Base-by-base conservation (phyloP, 2,329 filamentous ascomycete genomes). In the Ambrosiella beaveri region DNA sequence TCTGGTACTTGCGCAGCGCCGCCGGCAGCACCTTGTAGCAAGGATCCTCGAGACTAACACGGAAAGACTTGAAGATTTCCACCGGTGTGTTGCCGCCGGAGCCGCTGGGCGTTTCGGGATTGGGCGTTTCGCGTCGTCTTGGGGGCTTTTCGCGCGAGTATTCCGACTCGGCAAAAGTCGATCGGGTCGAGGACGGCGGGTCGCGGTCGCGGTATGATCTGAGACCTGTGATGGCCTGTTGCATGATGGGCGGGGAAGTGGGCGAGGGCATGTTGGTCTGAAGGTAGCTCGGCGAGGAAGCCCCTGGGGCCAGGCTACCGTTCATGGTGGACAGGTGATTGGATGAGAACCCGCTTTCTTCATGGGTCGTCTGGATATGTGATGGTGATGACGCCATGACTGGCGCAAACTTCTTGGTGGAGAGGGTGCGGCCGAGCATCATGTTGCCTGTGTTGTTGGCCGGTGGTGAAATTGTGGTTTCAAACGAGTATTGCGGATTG, bases 31-130 rank as follows among this genome's bases (percentile, higher is more conserved):
- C 93, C 69, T 96, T 96, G 74, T 95, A 86, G 72, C 93, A 98
- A 2, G 93, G 93, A 66, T 98, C 93, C 64, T 98, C 93, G 79
- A 97, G 94, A 68, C 87, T 93, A 62, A 98, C 93, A 44, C 91
- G 84, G 78, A 98, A 98, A 1, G 88, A 95, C 70, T 98, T 98
- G 81, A 97, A 97, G 61, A 98, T 96, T 70, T 98, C 93, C 61
- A 96, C 90, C 1, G 80, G 81, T 11, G 77, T 73, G 61, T 77
- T 77, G 65, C 73, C 75, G 2, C 58, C 55, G 7, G 55, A 57
- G 40, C 52, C 52, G 11, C 37, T 27, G 0, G 80, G 78, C 0
- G 80, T 82, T 62, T 84, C 80, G 1, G 79, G 78, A 1, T 77
- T 78, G 0, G 80, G 80, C 1, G 80, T 83, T 66, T 81, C 79